These are phyloP conservation scores for Neopestalotiopsis rosae DNA, from an alignment of 2,329 filamentous ascomycete species.

Conservation along the genomic window DNA sequence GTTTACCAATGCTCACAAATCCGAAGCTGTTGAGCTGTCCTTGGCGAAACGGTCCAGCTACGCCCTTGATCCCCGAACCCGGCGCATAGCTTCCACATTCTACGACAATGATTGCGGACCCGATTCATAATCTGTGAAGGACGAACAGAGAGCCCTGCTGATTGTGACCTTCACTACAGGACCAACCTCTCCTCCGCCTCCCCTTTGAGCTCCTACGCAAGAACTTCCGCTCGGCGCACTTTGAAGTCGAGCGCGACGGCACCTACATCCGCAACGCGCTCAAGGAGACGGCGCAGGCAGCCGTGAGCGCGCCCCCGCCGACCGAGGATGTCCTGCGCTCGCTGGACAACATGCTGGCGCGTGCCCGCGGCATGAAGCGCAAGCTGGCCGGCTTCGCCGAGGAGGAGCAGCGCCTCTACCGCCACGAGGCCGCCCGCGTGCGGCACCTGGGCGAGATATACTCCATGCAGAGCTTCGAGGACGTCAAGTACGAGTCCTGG, in stretches of 20 bases:
- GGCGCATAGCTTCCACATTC: neutral
- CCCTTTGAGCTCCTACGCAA: constrained; percentile 92
- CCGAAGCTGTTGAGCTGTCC: constrained; percentile 2
- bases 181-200: constrained; percentile 91
- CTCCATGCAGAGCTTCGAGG: constrained; percentile 78
- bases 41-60: neutral
- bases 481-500: constrained; percentile 95
- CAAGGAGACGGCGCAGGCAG: constrained; percentile 69
- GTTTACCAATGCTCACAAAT: constrained; percentile 23
- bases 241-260: constrained; percentile 75
- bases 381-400: constrained; percentile 80
- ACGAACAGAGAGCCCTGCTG: too few species aligned
- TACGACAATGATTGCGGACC: neutral
- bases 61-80: constrained; percentile 8
- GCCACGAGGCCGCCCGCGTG: constrained; percentile 77
- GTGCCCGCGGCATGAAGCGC: constrained; percentile 85
- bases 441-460: constrained; percentile 83
- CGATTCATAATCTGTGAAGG: neutral
- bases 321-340: constrained; percentile 77
- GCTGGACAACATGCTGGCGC: constrained; percentile 83
- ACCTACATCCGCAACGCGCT: constrained; percentile 65
- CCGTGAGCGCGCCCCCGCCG: constrained; percentile 65
- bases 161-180: constrained; percentile 54
- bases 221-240: constrained; percentile 88
- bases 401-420: constrained; percentile 80